phyloP scores from a whole-genome alignment of 2,329 filamentous ascomycete species.

The Fusarium burgessii region DNA sequence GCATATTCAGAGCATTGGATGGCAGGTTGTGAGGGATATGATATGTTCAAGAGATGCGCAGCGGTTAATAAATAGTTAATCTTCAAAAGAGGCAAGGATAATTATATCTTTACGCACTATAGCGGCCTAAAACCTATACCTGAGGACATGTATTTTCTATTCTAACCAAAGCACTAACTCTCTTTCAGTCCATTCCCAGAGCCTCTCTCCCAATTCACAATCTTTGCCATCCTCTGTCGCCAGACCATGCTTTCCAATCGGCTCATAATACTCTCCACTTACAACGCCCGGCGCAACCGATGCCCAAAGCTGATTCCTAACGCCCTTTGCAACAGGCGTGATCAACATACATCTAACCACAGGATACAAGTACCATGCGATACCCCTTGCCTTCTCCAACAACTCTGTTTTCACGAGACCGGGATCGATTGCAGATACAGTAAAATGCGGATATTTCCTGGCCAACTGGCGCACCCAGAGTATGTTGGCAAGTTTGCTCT shows the following conservation, averaged over 20 bases:
- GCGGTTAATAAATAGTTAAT: not conserved
- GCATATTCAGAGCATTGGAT: constrained; percentile 40
- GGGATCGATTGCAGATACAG: not conserved
- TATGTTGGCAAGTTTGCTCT: not conserved
- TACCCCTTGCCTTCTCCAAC: not conserved
- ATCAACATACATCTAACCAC: not conserved
- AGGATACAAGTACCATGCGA: not conserved
- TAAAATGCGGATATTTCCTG: not conserved
- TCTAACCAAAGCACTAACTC: not conserved
- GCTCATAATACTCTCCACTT: not conserved
- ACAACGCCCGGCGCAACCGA: not conserved
- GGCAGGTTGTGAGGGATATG: constrained; percentile 34
- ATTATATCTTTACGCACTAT: too few species aligned
- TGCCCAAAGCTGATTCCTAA: not conserved
- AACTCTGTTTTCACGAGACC: not conserved
- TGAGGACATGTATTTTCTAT: too few species aligned
- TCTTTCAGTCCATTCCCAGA: not conserved
- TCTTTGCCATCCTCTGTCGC: not conserved
- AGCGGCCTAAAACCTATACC: too few species aligned
- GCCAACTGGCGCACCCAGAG: not conserved
- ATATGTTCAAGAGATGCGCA: not conserved
- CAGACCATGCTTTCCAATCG: not conserved
- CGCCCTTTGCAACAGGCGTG: not conserved
- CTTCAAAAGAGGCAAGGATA: accelerated
- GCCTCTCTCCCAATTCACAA: accelerated